A percentile compares a stretch with the other conserved stretches of the same genome.
Evolutionary conservation across 768 basidiomycete species (phyloP).

Genomic region (Lentinula lateritia): DNA sequence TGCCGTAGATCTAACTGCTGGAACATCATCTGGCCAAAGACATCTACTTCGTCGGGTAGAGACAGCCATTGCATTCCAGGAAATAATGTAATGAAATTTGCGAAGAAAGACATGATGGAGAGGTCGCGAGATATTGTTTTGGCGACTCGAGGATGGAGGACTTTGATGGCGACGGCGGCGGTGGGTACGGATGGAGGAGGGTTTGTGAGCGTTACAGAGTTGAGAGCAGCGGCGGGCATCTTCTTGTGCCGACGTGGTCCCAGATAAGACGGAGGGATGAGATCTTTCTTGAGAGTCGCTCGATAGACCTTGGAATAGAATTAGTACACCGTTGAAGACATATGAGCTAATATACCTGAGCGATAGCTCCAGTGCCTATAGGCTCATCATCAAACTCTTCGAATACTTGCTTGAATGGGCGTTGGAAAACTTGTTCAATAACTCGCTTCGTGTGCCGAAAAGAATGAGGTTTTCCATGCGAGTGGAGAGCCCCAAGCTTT

Average conservation of each 20-base stretch:
- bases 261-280: conserved; percentile 82
- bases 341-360: conserved; percentile 51
- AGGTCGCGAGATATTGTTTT: conserved; percentile 87
- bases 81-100: conserved; percentile 64
- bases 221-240: conserved; percentile 38
- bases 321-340: not conserved
- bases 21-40: conserved; percentile 96
- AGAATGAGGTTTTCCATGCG: conserved; percentile 78
- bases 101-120: conserved; percentile 93
- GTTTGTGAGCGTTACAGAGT: conserved; percentile 52
- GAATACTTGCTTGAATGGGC: conserved; percentile 84
- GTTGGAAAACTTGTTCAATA: conserved; percentile 79
- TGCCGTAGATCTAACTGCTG: conserved; percentile 87
- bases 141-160: conserved; percentile 83
- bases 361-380: conserved; percentile 98
- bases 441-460: conserved; percentile 73
- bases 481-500: conserved; percentile 81
- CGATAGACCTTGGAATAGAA: conserved; percentile 65
- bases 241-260: conserved; percentile 61
- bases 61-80: conserved; percentile 98
- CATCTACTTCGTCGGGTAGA: conserved; percentile 88
- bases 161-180: conserved; percentile 90
- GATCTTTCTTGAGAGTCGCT: conserved; percentile 76
- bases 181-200: conserved; percentile 73
- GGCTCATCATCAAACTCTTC: conserved; percentile 82